Conservation (phyloP, 352 stramenopile genomes). For the Pythium periplocum region DNA sequence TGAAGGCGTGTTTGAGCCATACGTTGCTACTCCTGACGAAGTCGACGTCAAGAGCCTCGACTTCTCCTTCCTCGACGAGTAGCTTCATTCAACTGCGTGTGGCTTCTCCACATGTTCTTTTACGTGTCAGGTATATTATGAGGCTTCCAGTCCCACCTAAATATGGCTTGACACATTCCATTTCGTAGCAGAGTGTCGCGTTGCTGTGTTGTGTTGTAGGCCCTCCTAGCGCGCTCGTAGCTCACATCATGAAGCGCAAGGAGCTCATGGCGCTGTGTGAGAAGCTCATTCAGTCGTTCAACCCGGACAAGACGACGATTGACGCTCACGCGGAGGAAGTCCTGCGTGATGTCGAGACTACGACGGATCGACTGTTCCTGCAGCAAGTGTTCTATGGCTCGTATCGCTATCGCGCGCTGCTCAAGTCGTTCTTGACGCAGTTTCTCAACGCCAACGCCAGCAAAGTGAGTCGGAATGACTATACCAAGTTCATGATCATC, state of each 20-base stretch:
- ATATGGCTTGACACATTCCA: too few species aligned
- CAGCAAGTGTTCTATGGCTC: slow-evolving; percentile 89
- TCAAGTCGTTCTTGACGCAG: slow-evolving; percentile 72
- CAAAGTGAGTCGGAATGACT: slow-evolving; percentile 76
- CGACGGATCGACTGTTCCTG: slow-evolving; percentile 60
- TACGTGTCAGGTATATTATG: too few species aligned
- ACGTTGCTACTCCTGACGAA: too few species aligned
- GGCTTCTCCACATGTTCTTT: too few species aligned
- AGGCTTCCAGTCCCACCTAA: too few species aligned
- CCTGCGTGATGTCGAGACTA: slow-evolving; percentile 27
- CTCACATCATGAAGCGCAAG: slow-evolving; percentile 62
- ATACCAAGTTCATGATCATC: slow-evolving; percentile 90
- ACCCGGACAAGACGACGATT: slow-evolving; percentile 64
- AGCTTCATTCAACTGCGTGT: too few species aligned
- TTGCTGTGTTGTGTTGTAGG: too few species aligned
- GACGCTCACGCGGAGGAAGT: slow-evolving; percentile 72
- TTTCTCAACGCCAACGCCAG: slow-evolving; percentile 81
- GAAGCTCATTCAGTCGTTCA: slow-evolving; percentile 71
- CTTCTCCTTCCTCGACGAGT: too few species aligned
- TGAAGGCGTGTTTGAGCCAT: too few species aligned
- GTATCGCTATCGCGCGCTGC: slow-evolving; percentile 82
- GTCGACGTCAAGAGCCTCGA: too few species aligned
- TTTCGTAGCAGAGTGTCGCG: too few species aligned
- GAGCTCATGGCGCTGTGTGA: slow-evolving; percentile 62
- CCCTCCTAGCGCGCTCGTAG: too few species aligned